A percentile compares a stretch with the other conserved stretches of the same genome.
Conservation (phyloP, 129 eudicot species). For the Flaveria ramosissima region DNA sequence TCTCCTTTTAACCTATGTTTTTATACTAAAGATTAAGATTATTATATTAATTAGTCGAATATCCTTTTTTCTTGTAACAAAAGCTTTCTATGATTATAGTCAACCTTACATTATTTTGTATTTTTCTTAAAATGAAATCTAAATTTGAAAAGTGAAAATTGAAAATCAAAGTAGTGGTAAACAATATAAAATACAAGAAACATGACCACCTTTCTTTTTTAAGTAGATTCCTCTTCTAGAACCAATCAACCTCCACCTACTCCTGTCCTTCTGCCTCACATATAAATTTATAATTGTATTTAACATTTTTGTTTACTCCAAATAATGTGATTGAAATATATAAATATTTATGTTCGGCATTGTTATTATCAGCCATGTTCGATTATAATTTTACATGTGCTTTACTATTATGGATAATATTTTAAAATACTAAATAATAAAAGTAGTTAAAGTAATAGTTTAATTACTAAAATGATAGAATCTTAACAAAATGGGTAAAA, state of each 20-base stretch:
- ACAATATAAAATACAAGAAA: slow-evolving; percentile 11
- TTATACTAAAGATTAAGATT: background rate
- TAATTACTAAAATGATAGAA: no score
- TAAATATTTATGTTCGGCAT: background rate
- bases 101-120: background rate
- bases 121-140: background rate
- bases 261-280: background rate
- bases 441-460: no score
- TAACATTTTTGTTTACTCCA: background rate
- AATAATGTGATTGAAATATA: background rate
- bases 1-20: background rate
- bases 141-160: background rate
- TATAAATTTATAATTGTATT: background rate
- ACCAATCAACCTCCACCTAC: slow-evolving; percentile 33
- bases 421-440: background rate
- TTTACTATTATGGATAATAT: background rate
- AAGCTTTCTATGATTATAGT: background rate
- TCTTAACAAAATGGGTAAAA: no score
- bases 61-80: background rate
- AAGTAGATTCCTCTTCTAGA: slow-evolving; percentile 38
- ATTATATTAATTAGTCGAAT: background rate
- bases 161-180: slow-evolving; percentile 27
- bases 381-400: background rate
- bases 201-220: slow-evolving; percentile 26
- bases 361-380: background rate